A percentile compares a stretch with the other conserved stretches of the same genome.
phyloP scores from a whole-genome alignment of 805 yeast species.

The Hanseniaspora taiwanica region DNA sequence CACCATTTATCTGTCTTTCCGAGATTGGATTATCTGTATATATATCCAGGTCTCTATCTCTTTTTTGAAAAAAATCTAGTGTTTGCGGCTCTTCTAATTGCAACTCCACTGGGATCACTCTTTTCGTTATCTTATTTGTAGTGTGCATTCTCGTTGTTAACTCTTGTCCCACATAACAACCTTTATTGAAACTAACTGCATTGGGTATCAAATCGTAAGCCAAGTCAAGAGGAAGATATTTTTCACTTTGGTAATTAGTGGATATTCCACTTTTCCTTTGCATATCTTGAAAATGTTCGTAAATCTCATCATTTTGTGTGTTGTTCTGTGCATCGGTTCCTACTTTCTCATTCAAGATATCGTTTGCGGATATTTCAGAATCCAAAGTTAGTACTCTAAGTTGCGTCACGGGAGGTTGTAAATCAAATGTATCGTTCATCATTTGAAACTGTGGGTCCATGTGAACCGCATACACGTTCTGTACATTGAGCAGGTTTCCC shows the following conservation, averaged over 20 bases:
- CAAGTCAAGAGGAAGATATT: conserved; percentile 67
- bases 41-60: too few species aligned
- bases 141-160: conserved; percentile 78
- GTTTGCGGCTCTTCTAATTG: too few species aligned
- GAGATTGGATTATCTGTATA: too few species aligned
- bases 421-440: not conserved
- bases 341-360: not conserved
- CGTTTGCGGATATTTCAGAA: too few species aligned
- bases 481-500: too few species aligned
- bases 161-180: conserved; percentile 96
- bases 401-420: too few species aligned
- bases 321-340: too few species aligned
- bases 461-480: too few species aligned
- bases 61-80: too few species aligned
- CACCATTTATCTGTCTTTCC: too few species aligned
- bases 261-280: conserved; percentile 43
- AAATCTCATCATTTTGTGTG: not conserved
- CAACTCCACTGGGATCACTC: conserved; percentile 56
- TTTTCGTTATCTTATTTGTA: conserved; percentile 69
- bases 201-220: conserved; percentile 63
- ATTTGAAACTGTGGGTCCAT: not conserved
- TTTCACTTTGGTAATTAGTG: conserved; percentile 33
- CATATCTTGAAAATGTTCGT: not conserved
- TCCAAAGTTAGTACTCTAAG: too few species aligned
- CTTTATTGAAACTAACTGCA: conserved; percentile 76